These are phyloP conservation scores for Medicago lupulina DNA, from an alignment of 306 rosid species.

Conservation along the genomic window DNA sequence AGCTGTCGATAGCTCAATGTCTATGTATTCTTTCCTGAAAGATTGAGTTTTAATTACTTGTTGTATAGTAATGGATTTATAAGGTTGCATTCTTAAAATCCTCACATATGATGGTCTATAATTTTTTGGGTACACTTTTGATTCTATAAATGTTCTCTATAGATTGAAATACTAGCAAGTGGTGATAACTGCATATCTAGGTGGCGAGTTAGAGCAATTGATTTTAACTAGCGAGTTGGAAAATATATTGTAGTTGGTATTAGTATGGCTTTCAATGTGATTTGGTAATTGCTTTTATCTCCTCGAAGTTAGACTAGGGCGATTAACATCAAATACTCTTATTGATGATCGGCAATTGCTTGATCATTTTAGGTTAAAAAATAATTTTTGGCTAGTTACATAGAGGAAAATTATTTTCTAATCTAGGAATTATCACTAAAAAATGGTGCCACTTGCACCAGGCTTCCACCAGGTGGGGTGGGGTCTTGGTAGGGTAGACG, in stretches of 20 bases:
- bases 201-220: constrained; percentile 9
- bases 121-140: background rate
- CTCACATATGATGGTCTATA: background rate
- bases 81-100: background rate
- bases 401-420: background rate
- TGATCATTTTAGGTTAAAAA: background rate
- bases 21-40: background rate
- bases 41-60: constrained; percentile 21
- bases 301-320: background rate
- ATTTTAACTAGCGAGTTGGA: background rate
- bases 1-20: constrained; percentile 32
- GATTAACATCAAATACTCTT: constrained; percentile 14
- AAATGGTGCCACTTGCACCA: background rate
- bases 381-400: background rate
- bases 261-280: constrained; percentile 14
- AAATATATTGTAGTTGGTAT: constrained; percentile 10
- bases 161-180: constrained; percentile 20
- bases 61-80: background rate
- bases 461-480: background rate
- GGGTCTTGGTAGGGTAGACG: background rate
- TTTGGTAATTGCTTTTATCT: background rate
- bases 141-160: constrained; percentile 2
- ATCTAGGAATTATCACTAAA: constrained; percentile 5
- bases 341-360: constrained; percentile 13
- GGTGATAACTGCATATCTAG: constrained; percentile 16